A percentile compares a stretch with the other conserved stretches of the same genome.
These are phyloP conservation scores for Xylaria sp. DNA, from an alignment of 2,329 filamentous ascomycete genomes.

Conservation along the genomic window DNA sequence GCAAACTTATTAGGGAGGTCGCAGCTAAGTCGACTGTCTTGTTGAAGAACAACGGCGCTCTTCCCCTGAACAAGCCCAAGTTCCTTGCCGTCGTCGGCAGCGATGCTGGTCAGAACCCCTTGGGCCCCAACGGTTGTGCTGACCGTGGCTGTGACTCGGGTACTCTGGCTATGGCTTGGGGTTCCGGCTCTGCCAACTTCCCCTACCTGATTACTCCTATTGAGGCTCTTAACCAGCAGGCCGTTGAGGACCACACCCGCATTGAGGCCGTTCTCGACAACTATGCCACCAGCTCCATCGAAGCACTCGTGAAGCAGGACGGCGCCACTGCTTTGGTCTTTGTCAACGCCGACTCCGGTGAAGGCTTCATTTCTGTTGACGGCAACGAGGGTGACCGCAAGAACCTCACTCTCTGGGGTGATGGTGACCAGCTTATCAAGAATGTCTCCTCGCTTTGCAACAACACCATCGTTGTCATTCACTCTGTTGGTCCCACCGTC, in stretches of 20 bases:
- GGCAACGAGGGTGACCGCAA: conserved; percentile 84
- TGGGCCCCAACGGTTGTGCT: conserved; percentile 71
- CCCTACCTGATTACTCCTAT: conserved; percentile 73
- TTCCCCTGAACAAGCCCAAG: conserved; percentile 75
- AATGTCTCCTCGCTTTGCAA: conserved; percentile 71
- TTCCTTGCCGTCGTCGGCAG: conserved; percentile 75
- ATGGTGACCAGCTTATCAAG: conserved; percentile 74
- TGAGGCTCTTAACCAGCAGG: conserved; percentile 60
- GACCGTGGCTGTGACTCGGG: conserved; percentile 59
- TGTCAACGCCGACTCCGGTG: conserved; percentile 79
- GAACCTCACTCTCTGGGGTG: conserved; percentile 85
- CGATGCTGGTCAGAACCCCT: conserved; percentile 70
- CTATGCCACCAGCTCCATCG: conserved; percentile 56
- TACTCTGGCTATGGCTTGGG: conserved; percentile 72
- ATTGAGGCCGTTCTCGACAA: conserved; percentile 65
- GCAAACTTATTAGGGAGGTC: conserved; percentile 64
- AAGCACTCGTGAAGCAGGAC: conserved; percentile 55
- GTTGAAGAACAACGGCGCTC: conserved; percentile 72
- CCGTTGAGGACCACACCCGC: conserved; percentile 51
- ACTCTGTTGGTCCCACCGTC: conserved; percentile 75
- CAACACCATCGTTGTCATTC: conserved; percentile 90
- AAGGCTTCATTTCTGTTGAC: conserved; percentile 79
- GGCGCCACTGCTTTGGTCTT: conserved; percentile 76
- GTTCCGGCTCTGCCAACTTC: conserved; percentile 67
- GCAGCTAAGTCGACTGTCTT: conserved; percentile 79